Percentiles rank a stretch among this genome's conserved stretches.
phyloP scores from a whole-genome alignment of 1,139 yeast genomes.

The Debaryomyces sp. region DNA sequence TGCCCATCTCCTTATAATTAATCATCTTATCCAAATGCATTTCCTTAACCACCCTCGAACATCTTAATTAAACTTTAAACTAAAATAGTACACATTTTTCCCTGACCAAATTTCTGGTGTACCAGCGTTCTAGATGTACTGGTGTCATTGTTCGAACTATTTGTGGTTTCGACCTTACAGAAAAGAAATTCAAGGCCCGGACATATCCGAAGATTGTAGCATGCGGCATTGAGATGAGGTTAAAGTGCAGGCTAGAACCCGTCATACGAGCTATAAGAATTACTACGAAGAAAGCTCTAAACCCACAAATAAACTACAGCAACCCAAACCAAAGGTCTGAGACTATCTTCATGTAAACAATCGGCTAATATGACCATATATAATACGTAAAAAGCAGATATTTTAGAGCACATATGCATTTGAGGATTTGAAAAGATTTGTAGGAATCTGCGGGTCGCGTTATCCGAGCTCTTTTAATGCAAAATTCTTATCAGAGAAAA shows the following conservation, averaged over 20 bases:
- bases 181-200: slow-evolving; percentile 5
- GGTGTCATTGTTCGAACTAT: background rate
- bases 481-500: background rate
- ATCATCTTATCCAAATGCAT: background rate
- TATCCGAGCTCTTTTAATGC: slow-evolving; percentile 1
- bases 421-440: background rate
- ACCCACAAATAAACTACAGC: background rate
- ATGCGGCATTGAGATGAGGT: slow-evolving; percentile 4
- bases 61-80: no score
- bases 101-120: background rate
- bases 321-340: background rate
- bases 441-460: slow-evolving; percentile 1
- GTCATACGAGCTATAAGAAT: background rate
- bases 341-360: background rate
- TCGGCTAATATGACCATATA: background rate
- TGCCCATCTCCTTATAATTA: background rate
- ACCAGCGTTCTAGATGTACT: background rate
- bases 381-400: background rate
- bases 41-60: background rate
- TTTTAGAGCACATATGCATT: background rate
- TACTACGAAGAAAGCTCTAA: background rate
- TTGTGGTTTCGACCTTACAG: slow-evolving; percentile 5
- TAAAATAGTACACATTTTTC: background rate
- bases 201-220: slow-evolving; percentile 3
- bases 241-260: background rate